phyloP scores from a whole-genome alignment of 108 stramenopile genomes.

The Epipyxis sp. region DNA sequence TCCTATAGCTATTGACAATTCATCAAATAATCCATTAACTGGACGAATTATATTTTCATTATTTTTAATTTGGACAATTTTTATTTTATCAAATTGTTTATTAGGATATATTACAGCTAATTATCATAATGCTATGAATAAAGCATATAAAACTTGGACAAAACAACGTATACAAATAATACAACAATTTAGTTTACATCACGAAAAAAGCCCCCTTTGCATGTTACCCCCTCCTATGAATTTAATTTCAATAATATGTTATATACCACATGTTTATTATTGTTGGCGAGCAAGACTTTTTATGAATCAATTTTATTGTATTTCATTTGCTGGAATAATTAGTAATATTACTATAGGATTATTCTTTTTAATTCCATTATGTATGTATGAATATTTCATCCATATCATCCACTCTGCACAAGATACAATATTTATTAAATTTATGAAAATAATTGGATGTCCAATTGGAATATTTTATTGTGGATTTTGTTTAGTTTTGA shows the following conservation, averaged over 20 bases:
- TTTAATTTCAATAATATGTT: background rate
- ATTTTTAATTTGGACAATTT: background rate
- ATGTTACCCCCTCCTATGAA: constrained; percentile 13
- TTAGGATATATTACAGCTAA: background rate
- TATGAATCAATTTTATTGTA: background rate
- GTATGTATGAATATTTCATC: background rate
- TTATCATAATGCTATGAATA: background rate
- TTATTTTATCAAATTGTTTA: background rate
- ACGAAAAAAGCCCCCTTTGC: background rate
- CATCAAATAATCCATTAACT: background rate
- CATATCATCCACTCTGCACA: too few relatives aligned
- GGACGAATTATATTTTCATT: background rate
- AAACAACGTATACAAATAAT: background rate
- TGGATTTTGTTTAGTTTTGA: background rate
- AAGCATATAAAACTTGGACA: background rate
- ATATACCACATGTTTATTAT: constrained; percentile 4
- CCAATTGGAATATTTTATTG: background rate
- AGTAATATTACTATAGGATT: background rate
- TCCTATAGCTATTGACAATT: background rate
- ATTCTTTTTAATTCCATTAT: background rate
- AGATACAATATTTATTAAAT: too few relatives aligned
- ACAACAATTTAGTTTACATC: background rate
- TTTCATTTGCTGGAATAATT: background rate
- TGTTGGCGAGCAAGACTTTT: background rate
- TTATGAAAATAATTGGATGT: background rate